Evolutionary conservation across 495 filamentous ascomycete species (phyloP).

Genomic region (Daldinia bambusicola): DNA sequence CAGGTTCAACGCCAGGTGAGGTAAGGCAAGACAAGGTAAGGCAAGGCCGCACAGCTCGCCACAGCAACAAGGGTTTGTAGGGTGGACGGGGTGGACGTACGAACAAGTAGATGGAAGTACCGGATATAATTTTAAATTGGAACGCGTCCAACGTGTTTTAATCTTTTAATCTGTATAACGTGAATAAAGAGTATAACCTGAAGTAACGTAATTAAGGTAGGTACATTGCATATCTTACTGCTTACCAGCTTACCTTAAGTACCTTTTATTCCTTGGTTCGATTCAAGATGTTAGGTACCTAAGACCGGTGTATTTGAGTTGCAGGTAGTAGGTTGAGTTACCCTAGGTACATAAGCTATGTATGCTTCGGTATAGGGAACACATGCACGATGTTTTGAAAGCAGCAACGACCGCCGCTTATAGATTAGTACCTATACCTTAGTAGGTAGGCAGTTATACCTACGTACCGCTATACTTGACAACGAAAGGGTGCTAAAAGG

Average conservation of each 20-base stretch:
- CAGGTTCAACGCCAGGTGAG: conserved; percentile 31
- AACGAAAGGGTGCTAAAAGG: conserved; percentile 13
- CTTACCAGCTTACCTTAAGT: conserved; percentile 3
- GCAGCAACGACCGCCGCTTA: conserved; percentile 3
- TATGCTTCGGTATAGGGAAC: conserved; percentile 15
- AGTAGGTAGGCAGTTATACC: too few species aligned
- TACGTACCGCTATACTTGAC: background rate
- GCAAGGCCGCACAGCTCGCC: conserved; percentile 35
- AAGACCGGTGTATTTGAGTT: conserved; percentile 20
- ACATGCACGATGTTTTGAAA: conserved; percentile 9
- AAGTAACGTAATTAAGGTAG: background rate
- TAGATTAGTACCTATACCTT: conserved; percentile 5
- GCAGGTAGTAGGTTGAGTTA: background rate
- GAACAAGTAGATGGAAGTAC: conserved; percentile 2
- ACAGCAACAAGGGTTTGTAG: conserved; percentile 2
- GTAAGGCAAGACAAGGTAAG: conserved; percentile 39
- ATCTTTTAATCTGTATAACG: background rate
- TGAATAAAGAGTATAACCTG: background rate
- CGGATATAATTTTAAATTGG: background rate
- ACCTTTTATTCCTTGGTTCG: background rate
- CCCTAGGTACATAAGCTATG: conserved; percentile 1
- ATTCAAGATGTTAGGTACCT: background rate
- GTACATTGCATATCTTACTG: background rate
- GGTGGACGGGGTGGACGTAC: conserved; percentile 9
- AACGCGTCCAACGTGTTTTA: too few species aligned